These are phyloP conservation scores for Sindora glabra DNA, from an alignment of 306 rosid genomes.

Conservation along the genomic window DNA sequence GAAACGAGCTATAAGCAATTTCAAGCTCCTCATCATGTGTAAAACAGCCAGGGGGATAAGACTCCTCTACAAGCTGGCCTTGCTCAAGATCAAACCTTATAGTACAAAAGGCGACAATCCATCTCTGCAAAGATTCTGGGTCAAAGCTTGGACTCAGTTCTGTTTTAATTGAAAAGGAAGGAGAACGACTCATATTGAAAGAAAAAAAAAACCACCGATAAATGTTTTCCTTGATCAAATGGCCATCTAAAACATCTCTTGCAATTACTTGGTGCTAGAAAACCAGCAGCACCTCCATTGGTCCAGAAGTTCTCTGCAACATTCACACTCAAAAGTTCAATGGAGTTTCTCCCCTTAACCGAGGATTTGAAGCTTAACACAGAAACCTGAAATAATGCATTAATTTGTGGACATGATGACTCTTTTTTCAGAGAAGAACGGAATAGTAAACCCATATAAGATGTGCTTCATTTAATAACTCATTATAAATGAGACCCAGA, in stretches of 20 bases:
- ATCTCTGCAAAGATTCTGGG: slow-evolving; percentile 53
- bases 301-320: slow-evolving; percentile 9
- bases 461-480: too few species aligned
- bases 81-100: slow-evolving; percentile 90
- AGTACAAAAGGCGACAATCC: slow-evolving; percentile 78
- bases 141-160: slow-evolving; percentile 64
- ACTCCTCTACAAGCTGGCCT: slow-evolving; percentile 93
- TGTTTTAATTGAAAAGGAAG: slow-evolving; percentile 60
- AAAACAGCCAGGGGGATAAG: slow-evolving; percentile 67
- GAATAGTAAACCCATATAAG: too few species aligned
- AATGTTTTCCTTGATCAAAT: slow-evolving; percentile 24
- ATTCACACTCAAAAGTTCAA: neutral
- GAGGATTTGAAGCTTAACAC: too few species aligned
- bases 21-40: slow-evolving; percentile 81
- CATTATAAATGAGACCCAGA: too few species aligned
- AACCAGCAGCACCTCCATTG: slow-evolving; percentile 22
- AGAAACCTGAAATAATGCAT: too few species aligned
- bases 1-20: slow-evolving; percentile 76
- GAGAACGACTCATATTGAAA: slow-evolving; percentile 82
- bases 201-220: slow-evolving; percentile 10
- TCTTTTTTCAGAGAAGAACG: too few species aligned
- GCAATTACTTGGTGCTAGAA: slow-evolving; percentile 24
- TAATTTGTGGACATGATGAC: too few species aligned
- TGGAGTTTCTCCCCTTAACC: slow-evolving; percentile 19
- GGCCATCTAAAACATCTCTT: slow-evolving; percentile 16